phyloP scores from a whole-genome alignment of 2,329 filamentous ascomycete genomes.

The Xylariomycetidae sp. region DNA sequence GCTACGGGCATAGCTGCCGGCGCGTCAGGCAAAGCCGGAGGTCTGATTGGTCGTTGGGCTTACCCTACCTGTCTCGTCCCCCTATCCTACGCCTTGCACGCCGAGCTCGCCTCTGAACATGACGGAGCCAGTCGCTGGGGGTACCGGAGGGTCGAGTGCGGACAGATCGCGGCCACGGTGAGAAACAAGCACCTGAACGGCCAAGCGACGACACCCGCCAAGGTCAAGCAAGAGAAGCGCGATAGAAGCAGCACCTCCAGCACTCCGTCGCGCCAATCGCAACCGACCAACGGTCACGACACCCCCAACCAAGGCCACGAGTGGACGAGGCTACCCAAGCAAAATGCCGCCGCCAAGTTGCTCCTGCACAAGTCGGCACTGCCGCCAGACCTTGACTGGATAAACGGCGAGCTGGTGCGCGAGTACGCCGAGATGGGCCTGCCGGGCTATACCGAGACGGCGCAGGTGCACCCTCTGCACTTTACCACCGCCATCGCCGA shows the following conservation, averaged over 20 bases:
- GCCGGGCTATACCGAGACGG: slow-evolving; percentile 66
- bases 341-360: slow-evolving; percentile 42
- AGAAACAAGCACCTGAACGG: slow-evolving; percentile 23
- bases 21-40: slow-evolving; percentile 91
- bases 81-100: slow-evolving; percentile 78
- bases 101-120: slow-evolving; percentile 79
- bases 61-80: slow-evolving; percentile 82
- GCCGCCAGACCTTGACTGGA: slow-evolving; percentile 80
- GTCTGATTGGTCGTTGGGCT: slow-evolving; percentile 85
- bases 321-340: slow-evolving; percentile 61
- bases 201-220: slow-evolving; percentile 10
- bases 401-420: slow-evolving; percentile 61
- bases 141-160: slow-evolving; percentile 75
- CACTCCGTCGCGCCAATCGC: slow-evolving; percentile 1
- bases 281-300: neutral
- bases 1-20: slow-evolving; percentile 81
- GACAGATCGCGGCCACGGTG: slow-evolving; percentile 42
- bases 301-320: slow-evolving; percentile 32
- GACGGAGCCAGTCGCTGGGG: slow-evolving; percentile 77
- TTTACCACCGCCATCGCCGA: slow-evolving; percentile 83
- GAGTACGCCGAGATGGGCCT: slow-evolving; percentile 78
- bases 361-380: slow-evolving; percentile 55
- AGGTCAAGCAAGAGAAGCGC: slow-evolving; percentile 22
- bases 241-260: neutral
- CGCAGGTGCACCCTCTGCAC: slow-evolving; percentile 88